Base-by-base conservation (phyloP, 371 early-diverging fungal species). In the Mortierella sp. region DNA sequence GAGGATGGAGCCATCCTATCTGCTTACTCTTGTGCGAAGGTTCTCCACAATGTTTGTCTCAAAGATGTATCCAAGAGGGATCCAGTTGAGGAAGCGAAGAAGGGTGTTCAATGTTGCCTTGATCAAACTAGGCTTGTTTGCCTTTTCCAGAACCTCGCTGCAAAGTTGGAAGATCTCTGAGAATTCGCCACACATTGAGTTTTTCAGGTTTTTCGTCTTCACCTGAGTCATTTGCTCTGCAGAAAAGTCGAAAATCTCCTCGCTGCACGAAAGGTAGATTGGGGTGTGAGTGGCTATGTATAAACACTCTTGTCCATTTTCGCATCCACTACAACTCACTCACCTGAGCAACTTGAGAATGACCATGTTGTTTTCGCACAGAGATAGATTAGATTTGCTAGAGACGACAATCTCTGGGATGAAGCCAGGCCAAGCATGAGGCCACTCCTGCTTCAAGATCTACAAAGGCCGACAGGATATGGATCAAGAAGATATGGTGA, bases 381-480 rank as follows among this genome's bases (percentile, higher is more conserved):
- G 84, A 1, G 94, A 84, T 27, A 98, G 86, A 62, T 92, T 96
- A 9, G 93, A 89, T 77, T 93, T 91, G 78, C 96, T 95, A 7
- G 97, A 94, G n/a, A 81, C 80, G n/a, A 99, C 95, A 66, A 99
- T 93, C 80, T 99, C 99, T 31, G 96, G 92, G 65, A 99, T 98
- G 79, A 99, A 99, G 22, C 89, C 89, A 5, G 99, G 99, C 99
- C 99, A 99, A 76, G 97, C 95, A 61, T 95, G 92, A 17, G 99
- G 99, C 99, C 99, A 99, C 78, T 99, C 99, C 81, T 99, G 98
- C 82, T 99, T 99, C 63, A 99, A 83, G 48, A 99, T 96, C 94
- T 97, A 82, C 22, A 69, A 67, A 49, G 44, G 16, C 16, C 14
- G n/a, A 43, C 85, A 88, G 88, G 7, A 93, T 88, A 67, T 34